Evolutionary conservation across 805 yeast species (phyloP), one percentile per base, ranked within the genome.

Genomic region (Candida manassasensis): DNA sequence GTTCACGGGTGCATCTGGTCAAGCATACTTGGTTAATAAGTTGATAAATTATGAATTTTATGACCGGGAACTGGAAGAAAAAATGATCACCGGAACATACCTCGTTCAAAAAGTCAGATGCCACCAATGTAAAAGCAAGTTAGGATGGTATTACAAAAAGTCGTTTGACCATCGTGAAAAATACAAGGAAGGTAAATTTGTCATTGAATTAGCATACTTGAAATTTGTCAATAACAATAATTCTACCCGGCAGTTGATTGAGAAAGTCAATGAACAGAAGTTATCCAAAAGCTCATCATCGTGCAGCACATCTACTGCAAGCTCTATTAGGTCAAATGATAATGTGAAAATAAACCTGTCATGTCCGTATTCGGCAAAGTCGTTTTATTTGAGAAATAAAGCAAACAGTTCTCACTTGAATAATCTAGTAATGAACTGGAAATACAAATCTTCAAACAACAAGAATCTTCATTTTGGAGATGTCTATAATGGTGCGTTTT

Each of bases 121-220:
- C 42, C 64, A 55, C 40, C 73, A 67, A 42, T 67, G 73, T 40
- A 35, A 41, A 32, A 48, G 44, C 8, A 42, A 40, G 13, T 44
- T 67, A 28, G 73, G 73, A 10, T 67, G 73, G 73, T 55, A 47
- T 36, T 67, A 67, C 43, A 55, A 55, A 42, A 67, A 66, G 39
- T 49, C 69, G 9, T 65, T 44, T 41, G 49, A 51, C 33, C 55
- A 53, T 36, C 45, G 55, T 27, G 69, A 67, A 41, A 44, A 52
- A 14, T 67, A 67, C 43, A 67, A 67, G 40, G 73, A 67, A 47
- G 69, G 71, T 29, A 67, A 67, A 47, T 67, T 50, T 44, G 73
- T 67, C 31, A 63, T 67, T 44, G 73, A 67, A 47, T 50, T 55
- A 25, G 51, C 53, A 29, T 67, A 39, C 45, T 53, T 67, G 12